Percentiles rank a stretch among this genome's conserved stretches.
Conservation (phyloP, 2,329 filamentous ascomycete genomes). For the Hirsutella thompsonii region DNA sequence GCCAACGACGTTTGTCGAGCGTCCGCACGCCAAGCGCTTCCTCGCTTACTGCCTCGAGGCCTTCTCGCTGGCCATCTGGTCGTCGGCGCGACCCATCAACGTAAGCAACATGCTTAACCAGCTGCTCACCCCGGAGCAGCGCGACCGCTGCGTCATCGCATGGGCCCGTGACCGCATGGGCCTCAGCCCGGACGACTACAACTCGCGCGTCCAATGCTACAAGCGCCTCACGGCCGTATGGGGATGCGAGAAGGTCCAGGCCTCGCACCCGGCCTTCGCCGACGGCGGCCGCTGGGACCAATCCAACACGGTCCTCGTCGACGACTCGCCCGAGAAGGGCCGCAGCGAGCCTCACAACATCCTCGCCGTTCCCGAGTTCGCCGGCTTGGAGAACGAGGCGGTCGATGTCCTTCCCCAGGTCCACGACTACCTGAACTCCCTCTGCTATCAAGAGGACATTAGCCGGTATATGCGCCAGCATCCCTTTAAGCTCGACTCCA, state of each 20-base stretch:
- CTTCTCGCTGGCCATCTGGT: slow-evolving; percentile 82
- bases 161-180: slow-evolving; percentile 73
- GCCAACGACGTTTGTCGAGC: slow-evolving; percentile 43
- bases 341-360: slow-evolving; percentile 74
- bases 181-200: slow-evolving; percentile 52
- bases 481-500: slow-evolving; percentile 31
- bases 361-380: slow-evolving; percentile 68
- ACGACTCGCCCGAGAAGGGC: slow-evolving; percentile 74
- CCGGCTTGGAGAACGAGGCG: slow-evolving; percentile 27
- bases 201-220: slow-evolving; percentile 68
- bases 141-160: slow-evolving; percentile 45
- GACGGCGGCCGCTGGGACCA: slow-evolving; percentile 53
- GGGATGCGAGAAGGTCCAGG: slow-evolving; percentile 32
- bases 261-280: slow-evolving; percentile 28
- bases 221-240: slow-evolving; percentile 71
- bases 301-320: slow-evolving; percentile 77
- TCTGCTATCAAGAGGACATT: slow-evolving; percentile 44
- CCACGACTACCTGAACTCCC: slow-evolving; percentile 46
- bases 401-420: slow-evolving; percentile 40
- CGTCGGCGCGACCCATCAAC: slow-evolving; percentile 65
- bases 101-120: slow-evolving; percentile 54
- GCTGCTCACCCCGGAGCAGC: slow-evolving; percentile 45
- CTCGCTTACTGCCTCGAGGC: slow-evolving; percentile 59
- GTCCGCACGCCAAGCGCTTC: slow-evolving; percentile 58
- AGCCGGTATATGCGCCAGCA: slow-evolving; percentile 43